phyloP scores from a whole-genome alignment of 1,284 basidiomycete species.

The Puccinia polysora region DNA sequence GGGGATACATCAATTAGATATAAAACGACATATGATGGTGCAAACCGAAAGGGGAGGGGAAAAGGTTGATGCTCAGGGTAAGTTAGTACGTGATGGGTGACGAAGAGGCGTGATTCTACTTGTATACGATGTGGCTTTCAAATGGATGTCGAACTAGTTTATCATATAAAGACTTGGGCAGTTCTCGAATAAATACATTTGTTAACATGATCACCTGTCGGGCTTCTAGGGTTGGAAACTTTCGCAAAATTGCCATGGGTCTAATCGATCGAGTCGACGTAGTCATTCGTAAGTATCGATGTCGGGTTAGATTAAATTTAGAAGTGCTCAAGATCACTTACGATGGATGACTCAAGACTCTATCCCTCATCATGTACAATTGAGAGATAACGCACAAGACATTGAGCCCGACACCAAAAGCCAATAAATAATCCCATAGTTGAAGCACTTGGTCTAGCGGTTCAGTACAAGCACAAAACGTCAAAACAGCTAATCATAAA shows the following conservation, averaged over 20 bases:
- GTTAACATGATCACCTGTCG: conserved; percentile 82
- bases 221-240: conserved; percentile 84
- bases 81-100: too few relatives aligned
- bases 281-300: neutral
- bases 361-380: conserved; percentile 77
- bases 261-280: conserved; percentile 55
- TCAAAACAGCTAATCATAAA: conserved; percentile 70
- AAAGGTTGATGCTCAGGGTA: neutral
- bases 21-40: too few relatives aligned
- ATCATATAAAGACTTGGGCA: conserved; percentile 60
- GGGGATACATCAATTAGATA: too few relatives aligned
- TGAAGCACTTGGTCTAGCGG: conserved; percentile 87
- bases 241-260: conserved; percentile 91
- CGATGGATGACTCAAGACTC: conserved; percentile 79
- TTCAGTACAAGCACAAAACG: conserved; percentile 91
- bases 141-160: conserved; percentile 39
- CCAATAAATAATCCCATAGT: conserved; percentile 94
- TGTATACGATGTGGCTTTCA: conserved; percentile 17
- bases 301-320: too few relatives aligned
- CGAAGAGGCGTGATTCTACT: too few relatives aligned
- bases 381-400: conserved; percentile 94
- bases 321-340: too few relatives aligned
- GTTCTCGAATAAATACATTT: conserved; percentile 82
- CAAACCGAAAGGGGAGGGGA: neutral
- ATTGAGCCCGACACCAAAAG: conserved; percentile 92